phyloP scores from a whole-genome alignment of 306 rosid genomes.

The Morella rubra region DNA sequence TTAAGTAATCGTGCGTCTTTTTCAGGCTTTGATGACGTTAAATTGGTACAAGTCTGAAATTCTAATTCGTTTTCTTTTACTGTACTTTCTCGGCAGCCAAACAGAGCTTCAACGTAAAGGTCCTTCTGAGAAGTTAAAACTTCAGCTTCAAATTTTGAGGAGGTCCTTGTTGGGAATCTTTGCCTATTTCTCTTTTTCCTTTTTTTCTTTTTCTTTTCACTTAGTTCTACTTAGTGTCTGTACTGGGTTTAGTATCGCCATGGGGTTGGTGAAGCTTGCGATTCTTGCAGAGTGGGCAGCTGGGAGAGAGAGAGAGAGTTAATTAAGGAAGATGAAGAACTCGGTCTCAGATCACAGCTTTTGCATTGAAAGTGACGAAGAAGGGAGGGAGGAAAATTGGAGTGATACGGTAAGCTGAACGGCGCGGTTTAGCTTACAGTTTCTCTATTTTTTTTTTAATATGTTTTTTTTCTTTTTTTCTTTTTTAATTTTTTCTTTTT shows the following conservation, averaged over 20 bases:
- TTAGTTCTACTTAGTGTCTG: too few species aligned
- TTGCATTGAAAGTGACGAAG: conserved; percentile 72
- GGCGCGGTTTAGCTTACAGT: too few species aligned
- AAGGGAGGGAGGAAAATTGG: conserved; percentile 63
- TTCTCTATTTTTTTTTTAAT: too few species aligned
- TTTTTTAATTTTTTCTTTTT: too few species aligned
- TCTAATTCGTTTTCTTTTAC: not conserved
- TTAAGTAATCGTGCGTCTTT: not conserved
- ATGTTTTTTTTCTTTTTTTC: too few species aligned
- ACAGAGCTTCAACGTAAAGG: conserved; percentile 8
- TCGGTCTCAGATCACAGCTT: conserved; percentile 71
- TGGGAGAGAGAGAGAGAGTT: not conserved
- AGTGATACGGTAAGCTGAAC: too few species aligned
- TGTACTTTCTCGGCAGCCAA: conserved; percentile 30
- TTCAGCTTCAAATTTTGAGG: not conserved
- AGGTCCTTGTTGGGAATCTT: too few species aligned
- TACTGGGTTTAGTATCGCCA: not conserved
- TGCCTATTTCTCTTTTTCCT: too few species aligned
- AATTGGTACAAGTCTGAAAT: not conserved
- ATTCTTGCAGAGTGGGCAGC: conserved; percentile 13
- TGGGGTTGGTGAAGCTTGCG: not conserved
- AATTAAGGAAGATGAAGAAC: conserved; percentile 54
- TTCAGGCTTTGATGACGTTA: not conserved
- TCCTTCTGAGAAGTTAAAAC: too few species aligned
- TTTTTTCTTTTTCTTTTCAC: too few species aligned